Percentiles rank a stretch among this genome's conserved stretches.
Conservation (phyloP, 192 early-diverging fungal genomes). For the Pilaira anomala region DNA sequence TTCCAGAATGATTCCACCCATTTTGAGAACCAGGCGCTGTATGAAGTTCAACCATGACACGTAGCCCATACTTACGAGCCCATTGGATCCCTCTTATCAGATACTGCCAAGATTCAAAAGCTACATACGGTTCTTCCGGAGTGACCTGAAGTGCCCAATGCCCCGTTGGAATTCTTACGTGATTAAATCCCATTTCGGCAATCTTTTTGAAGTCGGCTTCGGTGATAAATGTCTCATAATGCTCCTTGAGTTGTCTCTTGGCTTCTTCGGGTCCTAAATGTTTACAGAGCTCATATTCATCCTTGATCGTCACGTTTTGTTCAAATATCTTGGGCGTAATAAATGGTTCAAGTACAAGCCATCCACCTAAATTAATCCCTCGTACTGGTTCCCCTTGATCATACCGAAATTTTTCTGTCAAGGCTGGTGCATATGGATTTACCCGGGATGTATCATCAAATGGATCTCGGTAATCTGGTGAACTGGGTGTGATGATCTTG, state of each 20-base stretch:
- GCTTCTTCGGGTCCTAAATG: conserved; percentile 54
- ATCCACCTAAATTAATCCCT: conserved; percentile 71
- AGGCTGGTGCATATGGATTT: conserved; percentile 41
- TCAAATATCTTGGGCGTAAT: conserved; percentile 51
- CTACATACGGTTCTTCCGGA: conserved; percentile 58
- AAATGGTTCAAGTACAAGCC: conserved; percentile 64
- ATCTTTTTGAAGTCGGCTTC: conserved; percentile 57
- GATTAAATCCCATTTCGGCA: conserved; percentile 58
- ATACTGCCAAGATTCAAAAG: conserved; percentile 53
- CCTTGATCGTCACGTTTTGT: conserved; percentile 39
- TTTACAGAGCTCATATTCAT: conserved; percentile 64
- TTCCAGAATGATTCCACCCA: conserved; percentile 59
- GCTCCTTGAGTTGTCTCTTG: conserved; percentile 42
- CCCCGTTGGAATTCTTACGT: conserved; percentile 65
- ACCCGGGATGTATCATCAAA: conserved; percentile 24
- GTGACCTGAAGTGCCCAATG: conserved; percentile 64
- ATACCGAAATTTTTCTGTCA: conserved; percentile 43
- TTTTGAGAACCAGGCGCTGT: conserved; percentile 73
- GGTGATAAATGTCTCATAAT: conserved; percentile 60
- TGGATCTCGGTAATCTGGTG: background rate
- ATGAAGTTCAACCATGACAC: conserved; percentile 70
- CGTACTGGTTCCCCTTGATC: conserved; percentile 42
- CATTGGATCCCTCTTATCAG: conserved; percentile 54
- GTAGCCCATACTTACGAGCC: conserved; percentile 61
- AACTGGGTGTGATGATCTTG: background rate